Conservation (phyloP, 805 yeast genomes). For the Komagataella ulmi region DNA sequence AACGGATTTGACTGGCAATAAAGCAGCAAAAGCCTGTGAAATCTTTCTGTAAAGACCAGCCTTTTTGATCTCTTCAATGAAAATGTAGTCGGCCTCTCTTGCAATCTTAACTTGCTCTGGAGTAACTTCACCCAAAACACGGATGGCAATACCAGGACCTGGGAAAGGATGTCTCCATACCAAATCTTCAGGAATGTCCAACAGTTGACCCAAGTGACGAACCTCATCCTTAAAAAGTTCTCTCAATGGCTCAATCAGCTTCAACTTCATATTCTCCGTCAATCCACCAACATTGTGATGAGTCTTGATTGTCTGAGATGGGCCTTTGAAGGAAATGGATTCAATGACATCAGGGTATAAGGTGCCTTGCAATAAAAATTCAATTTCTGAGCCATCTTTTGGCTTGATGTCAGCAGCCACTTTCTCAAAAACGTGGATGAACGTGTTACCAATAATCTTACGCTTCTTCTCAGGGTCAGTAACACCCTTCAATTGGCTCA, state of each 20-base stretch:
- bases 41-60: conserved; percentile 89
- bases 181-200: conserved; percentile 92
- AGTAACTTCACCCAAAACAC: conserved; percentile 95
- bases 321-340: conserved; percentile 98
- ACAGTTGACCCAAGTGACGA: conserved; percentile 84
- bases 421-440: conserved; percentile 92
- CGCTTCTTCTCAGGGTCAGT: conserved; percentile 99
- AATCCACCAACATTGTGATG: conserved; percentile 99
- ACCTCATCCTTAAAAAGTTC: conserved; percentile 99
- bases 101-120: conserved; percentile 90
- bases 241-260: conserved; percentile 95
- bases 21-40: conserved; percentile 95
- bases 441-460: conserved; percentile 96
- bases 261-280: conserved; percentile 94
- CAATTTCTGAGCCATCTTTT: conserved; percentile 78
- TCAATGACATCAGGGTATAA: conserved; percentile 97
- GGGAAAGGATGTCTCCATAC: conserved; percentile 99
- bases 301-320: conserved; percentile 97
- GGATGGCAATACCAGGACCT: conserved; percentile 99
- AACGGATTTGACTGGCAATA: conserved; percentile 94
- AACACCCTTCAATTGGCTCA: conserved; percentile 77
- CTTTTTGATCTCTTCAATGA: conserved; percentile 87
- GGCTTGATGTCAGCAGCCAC: conserved; percentile 91
- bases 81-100: conserved; percentile 91
- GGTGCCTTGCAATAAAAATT: conserved; percentile 92